These are phyloP conservation scores for Litchi chinensis DNA, from an alignment of 345 rosid species.

Conservation along the genomic window DNA sequence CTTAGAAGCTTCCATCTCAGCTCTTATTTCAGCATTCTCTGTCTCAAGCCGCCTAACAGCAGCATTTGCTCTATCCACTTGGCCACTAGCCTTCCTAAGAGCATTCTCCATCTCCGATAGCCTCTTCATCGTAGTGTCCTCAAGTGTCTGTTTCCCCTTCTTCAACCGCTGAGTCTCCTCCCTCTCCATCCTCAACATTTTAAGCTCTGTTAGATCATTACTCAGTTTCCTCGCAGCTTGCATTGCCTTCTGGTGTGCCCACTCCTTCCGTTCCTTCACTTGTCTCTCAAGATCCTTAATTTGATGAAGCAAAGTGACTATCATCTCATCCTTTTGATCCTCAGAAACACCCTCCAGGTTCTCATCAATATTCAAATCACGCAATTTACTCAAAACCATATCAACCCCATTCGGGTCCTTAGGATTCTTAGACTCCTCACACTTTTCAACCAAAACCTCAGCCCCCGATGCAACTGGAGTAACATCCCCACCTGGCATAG, in stretches of 20 bases:
- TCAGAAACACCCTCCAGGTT: conserved; percentile 57
- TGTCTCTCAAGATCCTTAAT: conserved; percentile 77
- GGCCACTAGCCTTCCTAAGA: conserved; percentile 76
- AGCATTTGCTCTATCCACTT: conserved; percentile 75
- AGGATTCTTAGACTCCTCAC: conserved; percentile 45
- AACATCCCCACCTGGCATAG: conserved; percentile 35
- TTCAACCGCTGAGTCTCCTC: conserved; percentile 82
- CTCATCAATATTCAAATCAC: conserved; percentile 78
- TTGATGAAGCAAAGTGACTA: conserved; percentile 59
- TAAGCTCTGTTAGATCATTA: conserved; percentile 78
- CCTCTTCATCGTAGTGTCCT: conserved; percentile 78
- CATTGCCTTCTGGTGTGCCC: conserved; percentile 98
- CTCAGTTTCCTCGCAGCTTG: conserved; percentile 94
- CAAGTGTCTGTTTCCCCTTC: conserved; percentile 82
- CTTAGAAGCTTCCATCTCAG: conserved; percentile 93
- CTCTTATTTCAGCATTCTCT: conserved; percentile 87
- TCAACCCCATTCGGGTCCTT: conserved; percentile 57
- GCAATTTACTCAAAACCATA: conserved; percentile 65
- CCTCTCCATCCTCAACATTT: conserved; percentile 77
- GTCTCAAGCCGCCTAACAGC: conserved; percentile 78
- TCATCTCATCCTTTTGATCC: conserved; percentile 76
- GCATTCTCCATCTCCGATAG: conserved; percentile 85
- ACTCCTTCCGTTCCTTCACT: conserved; percentile 83
- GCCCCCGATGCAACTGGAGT: conserved; percentile 30
- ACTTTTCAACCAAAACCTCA: conserved; percentile 38